Evolutionary conservation across 441 rosid species (phyloP), one percentile per base, ranked within the genome.

Genomic region (Macaranga tanarius): DNA sequence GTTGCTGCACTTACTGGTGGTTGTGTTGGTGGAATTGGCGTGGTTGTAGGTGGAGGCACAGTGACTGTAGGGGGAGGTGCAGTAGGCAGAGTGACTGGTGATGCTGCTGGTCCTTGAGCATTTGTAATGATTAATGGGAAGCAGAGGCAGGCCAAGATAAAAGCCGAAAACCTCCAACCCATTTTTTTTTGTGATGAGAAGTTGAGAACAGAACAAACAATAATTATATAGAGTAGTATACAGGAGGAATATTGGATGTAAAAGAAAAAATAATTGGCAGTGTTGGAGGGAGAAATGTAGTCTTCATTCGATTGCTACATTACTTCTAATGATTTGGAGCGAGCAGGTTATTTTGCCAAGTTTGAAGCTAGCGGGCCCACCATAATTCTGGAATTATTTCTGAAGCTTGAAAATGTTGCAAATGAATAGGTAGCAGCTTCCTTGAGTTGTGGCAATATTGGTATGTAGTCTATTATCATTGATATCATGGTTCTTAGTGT

Each of bases 71-170:
- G 86, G 0, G 85, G 79, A 20, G 84, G 75, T 54, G 76, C 40
- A 1, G 64, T 66, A 20, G 86, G 83, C 60, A 76, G 68, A 19
- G 75, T 80, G 16, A 80, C 48, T 0, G 95, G 97, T n/a, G 95
- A 86, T 67, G 89, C 83, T 7, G 91, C 88, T 9, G 97, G 97
- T 77, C 84, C 75, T 83, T 92, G 95, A 61, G 90, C 96, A 81
- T 77, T 73, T 67, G 76, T 78, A 74, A 69, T 74, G 75, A 77
- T 76, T 56, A 81, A 70, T 12, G 79, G 82, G 80, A 85, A 79
- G 77, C 80, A 44, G 60, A 88, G 84, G 60, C 64, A 76, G 72
- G 76, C 78, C 23, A 88, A 64, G 68, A 84, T 15, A 57, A 78
- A 76, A 70, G 71, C 76, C 88, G 81, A 79, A 62, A 70, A 69